phyloP scores from a whole-genome alignment of 352 stramenopile genomes.

The Phytophthora ohioensis region DNA sequence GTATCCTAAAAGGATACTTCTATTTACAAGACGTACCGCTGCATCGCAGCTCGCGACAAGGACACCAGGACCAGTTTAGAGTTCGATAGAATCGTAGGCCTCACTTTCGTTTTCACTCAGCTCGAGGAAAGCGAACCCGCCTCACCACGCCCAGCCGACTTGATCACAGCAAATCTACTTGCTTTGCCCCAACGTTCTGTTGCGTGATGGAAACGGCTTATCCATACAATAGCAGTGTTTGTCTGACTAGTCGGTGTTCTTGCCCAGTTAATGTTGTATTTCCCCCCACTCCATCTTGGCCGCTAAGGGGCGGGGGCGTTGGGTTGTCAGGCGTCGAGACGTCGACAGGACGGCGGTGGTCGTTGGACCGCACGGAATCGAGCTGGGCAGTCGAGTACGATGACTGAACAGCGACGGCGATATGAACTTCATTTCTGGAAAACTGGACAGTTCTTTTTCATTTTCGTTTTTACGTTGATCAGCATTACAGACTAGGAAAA shows the following conservation, averaged over 20 bases:
- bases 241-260: neutral
- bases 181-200: too few species aligned
- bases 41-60: neutral
- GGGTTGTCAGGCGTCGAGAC: neutral
- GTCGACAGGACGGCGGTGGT: neutral
- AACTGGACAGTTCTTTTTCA: too few species aligned
- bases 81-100: neutral
- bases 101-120: neutral
- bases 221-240: neutral
- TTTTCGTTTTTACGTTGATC: too few species aligned
- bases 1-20: slow-evolving; percentile 1
- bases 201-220: too few species aligned
- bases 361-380: neutral
- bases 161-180: too few species aligned
- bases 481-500: too few species aligned
- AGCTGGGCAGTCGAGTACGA: neutral
- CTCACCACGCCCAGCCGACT: too few species aligned
- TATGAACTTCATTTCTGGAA: neutral
- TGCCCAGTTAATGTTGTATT: neutral
- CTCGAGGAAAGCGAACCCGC: neutral
- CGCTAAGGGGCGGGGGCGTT: neutral
- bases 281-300: neutral
- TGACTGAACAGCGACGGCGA: neutral
- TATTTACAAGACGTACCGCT: neutral
- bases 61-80: neutral